phyloP scores from a whole-genome alignment of 2,329 filamentous ascomycete genomes.

The Exophiala bonariae region DNA sequence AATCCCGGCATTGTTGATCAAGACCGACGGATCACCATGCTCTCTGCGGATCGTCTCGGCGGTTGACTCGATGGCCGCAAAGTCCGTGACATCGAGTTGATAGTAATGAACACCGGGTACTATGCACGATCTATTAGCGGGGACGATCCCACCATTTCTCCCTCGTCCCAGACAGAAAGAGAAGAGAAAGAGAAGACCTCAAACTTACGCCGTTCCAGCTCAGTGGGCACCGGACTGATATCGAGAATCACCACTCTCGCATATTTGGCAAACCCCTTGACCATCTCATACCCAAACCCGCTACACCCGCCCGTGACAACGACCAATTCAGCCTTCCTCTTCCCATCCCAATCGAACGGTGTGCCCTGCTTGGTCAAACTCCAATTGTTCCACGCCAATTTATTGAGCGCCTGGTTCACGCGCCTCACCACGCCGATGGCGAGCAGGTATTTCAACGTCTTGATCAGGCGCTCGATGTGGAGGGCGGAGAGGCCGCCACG shows the following conservation, averaged over 20 bases:
- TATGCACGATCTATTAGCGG: neutral
- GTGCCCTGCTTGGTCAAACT: slow-evolving; percentile 36
- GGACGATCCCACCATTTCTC: neutral
- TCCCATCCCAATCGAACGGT: slow-evolving; percentile 30
- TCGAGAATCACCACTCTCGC: slow-evolving; percentile 72
- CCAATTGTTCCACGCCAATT: slow-evolving; percentile 43
- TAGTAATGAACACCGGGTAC: slow-evolving; percentile 61
- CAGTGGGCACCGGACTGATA: slow-evolving; percentile 43
- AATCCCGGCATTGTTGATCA: slow-evolving; percentile 73
- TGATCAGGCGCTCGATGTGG: slow-evolving; percentile 17
- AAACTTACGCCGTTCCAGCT: slow-evolving; percentile 22
- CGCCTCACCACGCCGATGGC: slow-evolving; percentile 52
- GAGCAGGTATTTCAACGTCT: slow-evolving; percentile 48
- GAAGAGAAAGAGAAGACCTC: neutral
- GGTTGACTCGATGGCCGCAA: slow-evolving; percentile 48
- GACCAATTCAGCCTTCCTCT: slow-evolving; percentile 35
- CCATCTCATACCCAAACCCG: slow-evolving; percentile 70
- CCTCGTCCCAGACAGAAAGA: neutral
- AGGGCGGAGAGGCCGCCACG: slow-evolving; percentile 9
- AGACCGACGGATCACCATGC: slow-evolving; percentile 65
- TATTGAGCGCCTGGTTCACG: slow-evolving; percentile 55
- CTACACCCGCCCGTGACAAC: slow-evolving; percentile 63
- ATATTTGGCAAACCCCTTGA: slow-evolving; percentile 64
- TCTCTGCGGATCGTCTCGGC: slow-evolving; percentile 49
- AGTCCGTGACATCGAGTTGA: slow-evolving; percentile 68